Conservation (phyloP, 2,329 filamentous ascomycete species). For the Erysiphe pulchra region DNA sequence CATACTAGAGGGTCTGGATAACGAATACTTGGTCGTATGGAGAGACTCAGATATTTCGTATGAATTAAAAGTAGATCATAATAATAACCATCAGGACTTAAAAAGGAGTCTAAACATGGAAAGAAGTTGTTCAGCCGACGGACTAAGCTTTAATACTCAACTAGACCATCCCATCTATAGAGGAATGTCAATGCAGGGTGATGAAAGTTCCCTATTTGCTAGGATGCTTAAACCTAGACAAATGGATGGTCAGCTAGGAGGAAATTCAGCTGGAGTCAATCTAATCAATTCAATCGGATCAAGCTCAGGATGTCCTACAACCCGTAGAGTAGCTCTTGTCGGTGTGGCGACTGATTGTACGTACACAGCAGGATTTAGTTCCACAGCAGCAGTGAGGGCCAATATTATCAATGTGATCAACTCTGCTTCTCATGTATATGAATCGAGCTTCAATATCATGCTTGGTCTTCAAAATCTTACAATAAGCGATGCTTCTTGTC, state of each 20-base stretch:
- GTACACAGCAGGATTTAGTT: conserved; percentile 50
- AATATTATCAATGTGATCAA: conserved; percentile 74
- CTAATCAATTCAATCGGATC: conserved; percentile 55
- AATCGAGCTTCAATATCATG: conserved; percentile 82
- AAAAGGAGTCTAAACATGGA: conserved; percentile 11
- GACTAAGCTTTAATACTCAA: conserved; percentile 54
- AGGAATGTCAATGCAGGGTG: conserved; percentile 19
- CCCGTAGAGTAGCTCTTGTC: conserved; percentile 75
- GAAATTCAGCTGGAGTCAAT: conserved; percentile 60
- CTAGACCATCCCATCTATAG: conserved; percentile 42
- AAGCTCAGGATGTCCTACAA: conserved; percentile 61
- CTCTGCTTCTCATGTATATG: conserved; percentile 64
- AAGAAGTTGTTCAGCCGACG: conserved; percentile 44
- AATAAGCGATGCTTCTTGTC: conserved; percentile 50
- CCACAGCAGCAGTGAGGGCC: conserved; percentile 32
- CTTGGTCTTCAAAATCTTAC: conserved; percentile 72
- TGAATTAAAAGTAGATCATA: conserved; percentile 14
- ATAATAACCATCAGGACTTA: conserved; percentile 17
- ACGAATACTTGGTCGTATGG: conserved; percentile 74
- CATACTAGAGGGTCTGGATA: conserved; percentile 20
- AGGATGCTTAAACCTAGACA: conserved; percentile 48
- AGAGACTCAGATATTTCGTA: conserved; percentile 57
- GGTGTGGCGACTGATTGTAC: conserved; percentile 85
- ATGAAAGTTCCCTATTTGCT: conserved; percentile 33
- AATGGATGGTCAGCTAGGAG: conserved; percentile 40